phyloP scores from a whole-genome alignment of 2,329 filamentous ascomycete species.

The Ophiobolus disseminans region DNA sequence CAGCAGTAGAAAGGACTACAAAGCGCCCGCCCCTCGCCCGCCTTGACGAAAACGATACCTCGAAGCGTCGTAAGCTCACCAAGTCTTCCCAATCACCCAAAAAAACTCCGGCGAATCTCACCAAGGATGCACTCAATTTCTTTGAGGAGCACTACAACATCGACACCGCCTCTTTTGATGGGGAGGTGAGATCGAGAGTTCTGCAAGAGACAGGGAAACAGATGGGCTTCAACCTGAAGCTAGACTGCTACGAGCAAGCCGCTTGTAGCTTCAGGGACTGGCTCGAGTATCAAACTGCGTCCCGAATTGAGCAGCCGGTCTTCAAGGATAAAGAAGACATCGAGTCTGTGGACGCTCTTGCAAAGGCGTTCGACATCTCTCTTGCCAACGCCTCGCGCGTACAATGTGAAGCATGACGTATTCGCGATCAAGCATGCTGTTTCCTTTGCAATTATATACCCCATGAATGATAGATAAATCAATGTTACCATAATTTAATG shows the following conservation, averaged over 20 bases:
- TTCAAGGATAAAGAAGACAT: background rate
- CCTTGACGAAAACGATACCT: background rate
- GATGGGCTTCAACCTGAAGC: constrained; percentile 1
- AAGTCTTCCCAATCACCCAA: background rate
- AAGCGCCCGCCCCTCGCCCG: background rate
- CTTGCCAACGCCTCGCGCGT: background rate
- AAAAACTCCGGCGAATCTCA: background rate
- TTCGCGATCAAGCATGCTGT: background rate
- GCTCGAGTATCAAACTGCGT: background rate
- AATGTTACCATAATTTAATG: too few species aligned
- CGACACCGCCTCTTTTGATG: background rate
- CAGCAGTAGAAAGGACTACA: too few species aligned
- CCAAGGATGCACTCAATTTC: background rate
- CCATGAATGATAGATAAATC: too few species aligned
- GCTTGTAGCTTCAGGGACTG: background rate
- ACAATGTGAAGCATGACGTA: background rate
- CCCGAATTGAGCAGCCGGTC: background rate
- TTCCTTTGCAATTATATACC: background rate
- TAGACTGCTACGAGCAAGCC: background rate
- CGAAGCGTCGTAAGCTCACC: background rate
- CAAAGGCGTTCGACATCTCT: background rate
- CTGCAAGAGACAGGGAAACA: background rate
- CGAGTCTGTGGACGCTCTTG: background rate
- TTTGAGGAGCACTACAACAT: background rate
- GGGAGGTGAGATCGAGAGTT: background rate